These are phyloP conservation scores for Pyrenochaeta sp. DNA, from an alignment of 2,329 filamentous ascomycete species.

Conservation along the genomic window DNA sequence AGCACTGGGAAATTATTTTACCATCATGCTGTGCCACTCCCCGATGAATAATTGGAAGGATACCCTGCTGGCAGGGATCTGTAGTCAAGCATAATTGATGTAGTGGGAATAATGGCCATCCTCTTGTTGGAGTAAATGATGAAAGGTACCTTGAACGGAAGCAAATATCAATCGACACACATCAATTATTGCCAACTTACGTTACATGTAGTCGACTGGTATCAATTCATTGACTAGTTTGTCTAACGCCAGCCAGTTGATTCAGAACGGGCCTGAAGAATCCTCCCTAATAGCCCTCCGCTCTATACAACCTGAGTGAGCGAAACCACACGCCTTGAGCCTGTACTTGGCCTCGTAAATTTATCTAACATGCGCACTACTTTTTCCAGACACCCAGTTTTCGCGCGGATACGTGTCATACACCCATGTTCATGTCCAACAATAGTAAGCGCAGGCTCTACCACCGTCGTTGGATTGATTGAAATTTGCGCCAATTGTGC, in stretches of 20 bases:
- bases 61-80: too few relatives aligned
- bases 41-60: too few relatives aligned
- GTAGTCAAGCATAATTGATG: too few relatives aligned
- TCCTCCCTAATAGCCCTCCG: conserved; percentile 23
- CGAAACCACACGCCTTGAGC: conserved; percentile 28
- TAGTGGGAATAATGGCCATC: too few relatives aligned
- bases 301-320: conserved; percentile 23
- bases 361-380: conserved; percentile 23
- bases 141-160: too few relatives aligned
- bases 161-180: too few relatives aligned
- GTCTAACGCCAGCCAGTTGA: conserved; percentile 7
- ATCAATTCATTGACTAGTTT: too few relatives aligned
- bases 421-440: conserved; percentile 24
- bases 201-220: too few relatives aligned
- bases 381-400: conserved; percentile 16
- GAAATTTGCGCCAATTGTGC: conserved; percentile 9
- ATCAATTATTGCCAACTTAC: too few relatives aligned
- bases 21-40: too few relatives aligned
- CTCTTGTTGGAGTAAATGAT: too few relatives aligned
- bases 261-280: conserved; percentile 20
- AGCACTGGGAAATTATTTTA: too few relatives aligned
- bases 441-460: conserved; percentile 26
- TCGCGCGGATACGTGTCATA: conserved; percentile 27
- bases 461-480: conserved; percentile 12
- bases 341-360: conserved; percentile 24